phyloP scores from a whole-genome alignment of 768 basidiomycete species.

The Lentinula boryana region DNA sequence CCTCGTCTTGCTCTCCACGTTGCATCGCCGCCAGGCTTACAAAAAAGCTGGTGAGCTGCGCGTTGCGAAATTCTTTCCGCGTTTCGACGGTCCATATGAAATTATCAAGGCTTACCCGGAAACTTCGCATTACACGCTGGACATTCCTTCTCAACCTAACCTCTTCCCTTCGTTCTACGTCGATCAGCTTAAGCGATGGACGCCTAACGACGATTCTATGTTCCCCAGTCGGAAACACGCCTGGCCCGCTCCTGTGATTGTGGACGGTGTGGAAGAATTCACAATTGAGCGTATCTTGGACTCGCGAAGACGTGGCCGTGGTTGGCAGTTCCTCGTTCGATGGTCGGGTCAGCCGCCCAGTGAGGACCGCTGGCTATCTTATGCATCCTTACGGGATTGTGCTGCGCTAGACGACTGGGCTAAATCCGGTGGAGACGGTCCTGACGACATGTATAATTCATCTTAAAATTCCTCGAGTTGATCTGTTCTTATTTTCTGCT shows the following conservation, averaged over 20 bases:
- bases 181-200: constrained; percentile 12
- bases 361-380: constrained; percentile 16
- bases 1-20: constrained; percentile 28
- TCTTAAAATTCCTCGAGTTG: no score
- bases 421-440: neutral
- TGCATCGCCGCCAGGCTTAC: constrained; percentile 23
- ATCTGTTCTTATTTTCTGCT: no score
- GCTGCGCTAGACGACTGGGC: constrained; percentile 3
- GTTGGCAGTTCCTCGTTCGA: constrained; percentile 6
- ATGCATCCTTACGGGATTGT: constrained; percentile 10
- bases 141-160: constrained; percentile 10
- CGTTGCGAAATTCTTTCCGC: constrained; percentile 36
- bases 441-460: no score
- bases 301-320: constrained; percentile 5
- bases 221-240: constrained; percentile 18
- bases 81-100: constrained; percentile 23
- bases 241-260: constrained; percentile 10
- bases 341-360: constrained; percentile 16
- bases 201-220: constrained; percentile 13
- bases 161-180: constrained; percentile 17
- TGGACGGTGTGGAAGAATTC: constrained; percentile 13
- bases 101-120: constrained; percentile 11
- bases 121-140: constrained; percentile 8
- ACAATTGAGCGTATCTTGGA: constrained; percentile 17
- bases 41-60: constrained; percentile 19